Percentiles rank a stretch among this genome's conserved stretches.
These are phyloP conservation scores for Lachnellula suecica DNA, from an alignment of 2,329 filamentous ascomycete species.

Conservation along the genomic window DNA sequence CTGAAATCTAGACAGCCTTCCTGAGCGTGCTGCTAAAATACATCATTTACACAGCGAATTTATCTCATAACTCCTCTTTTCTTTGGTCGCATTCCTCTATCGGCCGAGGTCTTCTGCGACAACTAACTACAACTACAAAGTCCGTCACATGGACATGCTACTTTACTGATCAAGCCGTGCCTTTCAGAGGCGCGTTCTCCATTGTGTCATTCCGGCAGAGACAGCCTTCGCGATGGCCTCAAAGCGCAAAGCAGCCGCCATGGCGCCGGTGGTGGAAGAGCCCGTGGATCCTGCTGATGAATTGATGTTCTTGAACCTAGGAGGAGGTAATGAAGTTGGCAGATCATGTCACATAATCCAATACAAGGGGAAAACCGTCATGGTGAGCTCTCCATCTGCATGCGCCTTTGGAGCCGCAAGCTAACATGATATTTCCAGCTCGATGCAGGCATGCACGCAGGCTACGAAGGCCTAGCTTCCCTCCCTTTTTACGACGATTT, in stretches of 20 bases:
- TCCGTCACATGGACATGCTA: neutral
- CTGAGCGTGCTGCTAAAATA: too few relatives aligned
- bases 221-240: conserved; percentile 68
- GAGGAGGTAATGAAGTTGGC: conserved; percentile 95
- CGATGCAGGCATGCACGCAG: conserved; percentile 95
- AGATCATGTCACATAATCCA: conserved; percentile 97
- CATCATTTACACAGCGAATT: too few relatives aligned
- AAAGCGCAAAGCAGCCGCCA: conserved; percentile 82
- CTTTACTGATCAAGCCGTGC: conserved; percentile 1
- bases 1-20: too few relatives aligned
- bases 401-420: neutral
- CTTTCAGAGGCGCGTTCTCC: neutral
- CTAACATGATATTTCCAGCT: conserved; percentile 55
- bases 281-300: conserved; percentile 92
- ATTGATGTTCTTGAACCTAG: conserved; percentile 88
- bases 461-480: conserved; percentile 89
- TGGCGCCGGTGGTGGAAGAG: conserved; percentile 71
- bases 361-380: conserved; percentile 99
- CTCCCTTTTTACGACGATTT: conserved; percentile 99
- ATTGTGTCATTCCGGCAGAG: neutral
- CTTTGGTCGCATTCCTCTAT: too few relatives aligned
- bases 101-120: too few relatives aligned
- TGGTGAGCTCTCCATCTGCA: conserved; percentile 61
- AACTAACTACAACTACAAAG: too few relatives aligned
- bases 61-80: too few relatives aligned